Percentiles rank a stretch among this genome's conserved stretches.
Conservation (phyloP, 495 filamentous ascomycete species). For the Talaromyces stipitatus region DNA sequence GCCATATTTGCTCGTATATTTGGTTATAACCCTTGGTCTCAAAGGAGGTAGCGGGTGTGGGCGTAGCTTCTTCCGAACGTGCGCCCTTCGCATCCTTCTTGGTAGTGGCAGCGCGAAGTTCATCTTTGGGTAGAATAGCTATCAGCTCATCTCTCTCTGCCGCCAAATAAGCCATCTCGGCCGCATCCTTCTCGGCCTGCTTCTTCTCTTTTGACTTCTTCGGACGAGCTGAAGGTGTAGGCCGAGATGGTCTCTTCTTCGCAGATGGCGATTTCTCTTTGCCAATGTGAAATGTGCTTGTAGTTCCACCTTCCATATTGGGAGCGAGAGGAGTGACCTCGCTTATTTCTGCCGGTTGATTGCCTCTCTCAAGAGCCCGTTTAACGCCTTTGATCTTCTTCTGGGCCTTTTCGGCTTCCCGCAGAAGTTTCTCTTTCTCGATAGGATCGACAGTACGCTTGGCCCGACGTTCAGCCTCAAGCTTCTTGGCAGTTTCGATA, state of each 20-base stretch:
- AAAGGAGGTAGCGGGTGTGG: conserved; percentile 46
- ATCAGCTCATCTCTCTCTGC: conserved; percentile 76
- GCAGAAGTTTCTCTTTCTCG: conserved; percentile 67
- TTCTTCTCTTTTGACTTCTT: conserved; percentile 97
- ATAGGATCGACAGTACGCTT: conserved; percentile 66
- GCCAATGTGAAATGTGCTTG: conserved; percentile 72
- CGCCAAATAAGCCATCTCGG: conserved; percentile 79
- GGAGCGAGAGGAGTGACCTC: conserved; percentile 68
- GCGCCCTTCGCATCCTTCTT: conserved; percentile 54
- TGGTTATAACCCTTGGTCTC: conserved; percentile 90
- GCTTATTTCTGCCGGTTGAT: conserved; percentile 69
- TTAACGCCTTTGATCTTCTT: conserved; percentile 84
- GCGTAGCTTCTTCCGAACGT: conserved; percentile 55
- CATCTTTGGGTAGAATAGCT: conserved; percentile 54
- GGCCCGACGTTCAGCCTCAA: conserved; percentile 70
- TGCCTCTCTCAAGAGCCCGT: conserved; percentile 73
- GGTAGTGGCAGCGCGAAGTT: conserved; percentile 39
- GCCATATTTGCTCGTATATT: conserved; percentile 98
- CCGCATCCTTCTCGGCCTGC: conserved; percentile 87
- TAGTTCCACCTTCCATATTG: conserved; percentile 81
- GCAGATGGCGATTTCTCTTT: conserved; percentile 53
- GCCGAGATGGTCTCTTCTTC: conserved; percentile 56
- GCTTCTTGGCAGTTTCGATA: conserved; percentile 75
- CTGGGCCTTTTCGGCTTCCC: conserved; percentile 75
- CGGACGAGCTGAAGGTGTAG: conserved; percentile 52